These are phyloP conservation scores for Clarireedia paspali DNA, from an alignment of 2,329 filamentous ascomycete genomes.

Conservation along the genomic window DNA sequence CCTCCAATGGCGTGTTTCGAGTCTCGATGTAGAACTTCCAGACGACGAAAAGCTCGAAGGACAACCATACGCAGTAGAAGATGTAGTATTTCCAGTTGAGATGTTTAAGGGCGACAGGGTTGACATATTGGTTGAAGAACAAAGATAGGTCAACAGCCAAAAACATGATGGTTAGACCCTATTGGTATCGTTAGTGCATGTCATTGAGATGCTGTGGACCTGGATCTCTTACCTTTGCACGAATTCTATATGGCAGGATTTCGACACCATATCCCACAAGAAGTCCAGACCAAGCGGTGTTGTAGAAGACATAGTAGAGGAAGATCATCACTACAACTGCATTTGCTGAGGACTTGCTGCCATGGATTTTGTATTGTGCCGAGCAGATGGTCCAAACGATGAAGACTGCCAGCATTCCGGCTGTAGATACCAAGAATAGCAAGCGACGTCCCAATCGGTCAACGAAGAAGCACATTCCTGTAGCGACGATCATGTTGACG, in stretches of 20 bases:
- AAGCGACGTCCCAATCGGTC: slow-evolving; percentile 25
- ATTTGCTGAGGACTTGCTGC: slow-evolving; percentile 15
- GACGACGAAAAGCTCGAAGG: slow-evolving; percentile 22
- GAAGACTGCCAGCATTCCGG: slow-evolving; percentile 27
- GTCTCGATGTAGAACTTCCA: slow-evolving; percentile 35
- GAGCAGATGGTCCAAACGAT: slow-evolving; percentile 25
- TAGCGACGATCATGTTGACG: slow-evolving; percentile 19
- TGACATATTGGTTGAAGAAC: slow-evolving; percentile 38
- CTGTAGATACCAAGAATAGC: slow-evolving; percentile 21
- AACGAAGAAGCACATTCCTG: slow-evolving; percentile 25
- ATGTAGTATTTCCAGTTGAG: slow-evolving; percentile 39
- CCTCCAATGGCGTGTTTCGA: slow-evolving; percentile 36
- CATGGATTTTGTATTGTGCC: too few species aligned
- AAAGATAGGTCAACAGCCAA: slow-evolving; percentile 37
- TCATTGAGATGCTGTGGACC: not conserved
- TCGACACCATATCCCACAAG: slow-evolving; percentile 23
- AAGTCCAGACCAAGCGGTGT: slow-evolving; percentile 26
- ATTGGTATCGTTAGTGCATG: not conserved
- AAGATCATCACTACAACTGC: slow-evolving; percentile 39
- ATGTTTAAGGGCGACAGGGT: slow-evolving; percentile 33
- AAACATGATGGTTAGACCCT: slow-evolving; percentile 35
- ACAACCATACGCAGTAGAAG: slow-evolving; percentile 33
- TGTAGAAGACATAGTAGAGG: slow-evolving; percentile 39
- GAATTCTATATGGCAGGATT: slow-evolving; percentile 24
- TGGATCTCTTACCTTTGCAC: slow-evolving; percentile 26